Percentiles rank a stretch among this genome's conserved stretches.
Conservation (phyloP, 371 early-diverging fungal genomes). For the Mucor ambiguus region DNA sequence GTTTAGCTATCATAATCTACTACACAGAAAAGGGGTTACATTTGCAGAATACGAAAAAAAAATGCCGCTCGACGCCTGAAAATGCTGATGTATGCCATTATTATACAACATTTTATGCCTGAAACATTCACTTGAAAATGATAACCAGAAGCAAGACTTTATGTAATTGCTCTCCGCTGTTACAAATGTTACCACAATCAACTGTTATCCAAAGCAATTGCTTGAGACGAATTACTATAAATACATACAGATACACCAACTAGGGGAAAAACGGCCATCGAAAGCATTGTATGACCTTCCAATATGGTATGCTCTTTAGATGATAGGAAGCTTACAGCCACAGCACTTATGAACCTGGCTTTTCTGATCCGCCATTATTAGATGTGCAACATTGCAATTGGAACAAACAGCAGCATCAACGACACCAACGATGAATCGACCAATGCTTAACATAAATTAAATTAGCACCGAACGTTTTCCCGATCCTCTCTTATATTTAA, state of each 20-base stretch:
- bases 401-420: not conserved
- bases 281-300: not conserved
- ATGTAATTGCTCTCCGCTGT: not conserved
- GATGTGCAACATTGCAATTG: not conserved
- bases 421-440: not conserved
- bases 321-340: not conserved
- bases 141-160: not conserved
- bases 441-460: not conserved
- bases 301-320: not conserved
- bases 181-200: not conserved
- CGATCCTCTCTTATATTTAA: not conserved
- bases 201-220: not conserved
- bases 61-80: too few species aligned
- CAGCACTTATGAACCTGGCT: not conserved
- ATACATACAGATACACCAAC: not conserved
- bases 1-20: too few species aligned
- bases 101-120: not conserved
- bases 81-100: not conserved
- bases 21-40: too few species aligned
- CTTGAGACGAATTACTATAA: not conserved
- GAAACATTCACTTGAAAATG: not conserved
- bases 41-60: too few species aligned
- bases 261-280: not conserved
- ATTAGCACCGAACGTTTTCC: not conserved
- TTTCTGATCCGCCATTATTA: not conserved